Evolutionary conservation across 1,284 basidiomycete species (phyloP).

Genomic region (Porogramme epimiltina): DNA sequence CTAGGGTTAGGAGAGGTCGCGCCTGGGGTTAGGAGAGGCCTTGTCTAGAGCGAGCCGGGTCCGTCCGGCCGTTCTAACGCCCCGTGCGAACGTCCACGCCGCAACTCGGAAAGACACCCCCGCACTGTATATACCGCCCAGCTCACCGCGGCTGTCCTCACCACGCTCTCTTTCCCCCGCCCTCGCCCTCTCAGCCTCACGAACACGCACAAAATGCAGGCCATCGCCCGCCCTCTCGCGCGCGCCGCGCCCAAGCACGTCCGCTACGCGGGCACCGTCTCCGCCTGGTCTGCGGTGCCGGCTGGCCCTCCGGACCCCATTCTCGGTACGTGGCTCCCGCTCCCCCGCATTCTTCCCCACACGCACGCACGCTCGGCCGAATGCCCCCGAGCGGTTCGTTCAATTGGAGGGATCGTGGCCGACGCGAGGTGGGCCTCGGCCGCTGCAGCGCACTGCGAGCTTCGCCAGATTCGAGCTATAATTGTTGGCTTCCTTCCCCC

Average conservation of each 20-base stretch:
- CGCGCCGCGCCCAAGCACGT: slow-evolving; percentile 33
- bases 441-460: not conserved
- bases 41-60: slow-evolving; percentile 13
- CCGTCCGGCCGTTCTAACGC: slow-evolving; percentile 21
- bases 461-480: not conserved
- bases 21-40: slow-evolving; percentile 8
- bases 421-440: not conserved
- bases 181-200: slow-evolving; percentile 7
- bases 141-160: slow-evolving; percentile 6
- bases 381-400: not conserved
- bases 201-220: slow-evolving; percentile 35
- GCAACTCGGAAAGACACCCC: slow-evolving; percentile 8
- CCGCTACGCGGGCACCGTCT: slow-evolving; percentile 44
- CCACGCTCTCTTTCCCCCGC: slow-evolving; percentile 8
- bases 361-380: not conserved
- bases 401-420: not conserved
- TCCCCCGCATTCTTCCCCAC: slow-evolving; percentile 2
- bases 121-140: slow-evolving; percentile 12
- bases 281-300: slow-evolving; percentile 83
- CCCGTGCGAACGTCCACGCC: slow-evolving; percentile 6
- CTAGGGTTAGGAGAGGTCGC: slow-evolving; percentile 16
- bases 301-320: slow-evolving; percentile 94
- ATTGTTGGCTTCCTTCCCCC: too few relatives aligned
- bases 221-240: slow-evolving; percentile 36
- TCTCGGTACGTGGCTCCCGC: slow-evolving; percentile 62